phyloP scores from a whole-genome alignment of 169 alveolate genomes.

The Eimeria maxima region DNA sequence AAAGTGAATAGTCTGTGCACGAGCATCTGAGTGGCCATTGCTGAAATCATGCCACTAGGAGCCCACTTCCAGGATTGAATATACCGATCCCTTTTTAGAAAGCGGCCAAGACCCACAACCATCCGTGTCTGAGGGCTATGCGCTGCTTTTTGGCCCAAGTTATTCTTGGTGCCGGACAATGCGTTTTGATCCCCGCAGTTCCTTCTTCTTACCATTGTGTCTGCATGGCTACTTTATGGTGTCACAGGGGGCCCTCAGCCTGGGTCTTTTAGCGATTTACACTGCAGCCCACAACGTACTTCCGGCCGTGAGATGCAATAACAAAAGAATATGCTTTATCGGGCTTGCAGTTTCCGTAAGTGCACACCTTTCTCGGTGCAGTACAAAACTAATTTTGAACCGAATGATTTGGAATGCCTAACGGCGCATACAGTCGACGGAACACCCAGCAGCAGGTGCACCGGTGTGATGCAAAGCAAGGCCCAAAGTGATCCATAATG shows the following conservation, averaged over 20 bases:
- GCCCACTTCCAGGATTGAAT: constrained; percentile 10
- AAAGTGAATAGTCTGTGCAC: background rate
- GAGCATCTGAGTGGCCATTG: constrained; percentile 16
- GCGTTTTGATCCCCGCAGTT: constrained; percentile 62
- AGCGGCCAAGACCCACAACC: constrained; percentile 50
- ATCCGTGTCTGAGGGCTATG: constrained; percentile 45
- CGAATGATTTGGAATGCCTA: background rate
- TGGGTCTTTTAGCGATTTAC: constrained; percentile 2
- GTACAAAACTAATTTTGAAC: background rate
- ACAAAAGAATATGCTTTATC: background rate
- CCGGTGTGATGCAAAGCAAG: background rate
- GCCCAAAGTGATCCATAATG: background rate
- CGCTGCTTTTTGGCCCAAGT: constrained; percentile 61
- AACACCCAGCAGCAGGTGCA: background rate
- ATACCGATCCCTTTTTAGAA: background rate
- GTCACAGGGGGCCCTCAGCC: constrained; percentile 19
- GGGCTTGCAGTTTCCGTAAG: background rate
- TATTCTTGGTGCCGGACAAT: constrained; percentile 41
- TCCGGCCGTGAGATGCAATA: background rate
- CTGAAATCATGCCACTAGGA: background rate
- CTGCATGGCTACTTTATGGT: constrained; percentile 32
- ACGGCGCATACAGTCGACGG: background rate
- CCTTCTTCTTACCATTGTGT: background rate
- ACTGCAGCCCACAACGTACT: background rate
- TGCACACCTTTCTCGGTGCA: background rate